Percentiles rank a stretch among this genome's conserved stretches.
Conservation (phyloP, 2,329 filamentous ascomycete genomes). For the Dactylella cylindrospora region DNA sequence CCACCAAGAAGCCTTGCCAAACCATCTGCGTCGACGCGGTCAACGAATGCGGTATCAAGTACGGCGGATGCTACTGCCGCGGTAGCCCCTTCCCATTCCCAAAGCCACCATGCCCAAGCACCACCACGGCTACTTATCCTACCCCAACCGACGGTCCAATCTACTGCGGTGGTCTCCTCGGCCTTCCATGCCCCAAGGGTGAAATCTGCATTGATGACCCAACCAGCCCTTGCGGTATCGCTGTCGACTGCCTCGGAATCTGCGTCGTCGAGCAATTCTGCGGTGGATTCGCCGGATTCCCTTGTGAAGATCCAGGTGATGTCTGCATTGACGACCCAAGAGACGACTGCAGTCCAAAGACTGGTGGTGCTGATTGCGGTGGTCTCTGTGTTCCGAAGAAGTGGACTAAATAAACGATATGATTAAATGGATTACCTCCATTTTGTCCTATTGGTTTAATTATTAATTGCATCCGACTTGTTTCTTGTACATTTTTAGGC, state of each 20-base stretch:
- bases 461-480: no score
- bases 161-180: slow-evolving; percentile 27
- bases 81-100: slow-evolving; percentile 12
- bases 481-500: no score
- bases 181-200: slow-evolving; percentile 23
- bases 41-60: slow-evolving; percentile 46
- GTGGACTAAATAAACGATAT: slow-evolving; percentile 12
- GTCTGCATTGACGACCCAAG: slow-evolving; percentile 55
- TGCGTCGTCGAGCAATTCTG: slow-evolving; percentile 48
- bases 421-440: no score
- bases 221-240: slow-evolving; percentile 37
- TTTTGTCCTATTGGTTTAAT: no score
- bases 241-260: slow-evolving; percentile 37
- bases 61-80: slow-evolving; percentile 46
- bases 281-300: slow-evolving; percentile 53
- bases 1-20: slow-evolving; percentile 13
- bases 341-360: slow-evolving; percentile 53
- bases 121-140: slow-evolving; percentile 2
- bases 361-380: slow-evolving; percentile 54
- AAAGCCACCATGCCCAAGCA: slow-evolving; percentile 40
- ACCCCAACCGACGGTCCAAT: slow-evolving; percentile 13
- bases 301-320: slow-evolving; percentile 50
- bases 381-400: slow-evolving; percentile 52
- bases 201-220: slow-evolving; percentile 38
- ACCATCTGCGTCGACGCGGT: slow-evolving; percentile 45